Evolutionary conservation across 768 basidiomycete genomes (phyloP), one percentile per base, ranked within the genome.

Genomic region (Tricholoma hemisulphureum): DNA sequence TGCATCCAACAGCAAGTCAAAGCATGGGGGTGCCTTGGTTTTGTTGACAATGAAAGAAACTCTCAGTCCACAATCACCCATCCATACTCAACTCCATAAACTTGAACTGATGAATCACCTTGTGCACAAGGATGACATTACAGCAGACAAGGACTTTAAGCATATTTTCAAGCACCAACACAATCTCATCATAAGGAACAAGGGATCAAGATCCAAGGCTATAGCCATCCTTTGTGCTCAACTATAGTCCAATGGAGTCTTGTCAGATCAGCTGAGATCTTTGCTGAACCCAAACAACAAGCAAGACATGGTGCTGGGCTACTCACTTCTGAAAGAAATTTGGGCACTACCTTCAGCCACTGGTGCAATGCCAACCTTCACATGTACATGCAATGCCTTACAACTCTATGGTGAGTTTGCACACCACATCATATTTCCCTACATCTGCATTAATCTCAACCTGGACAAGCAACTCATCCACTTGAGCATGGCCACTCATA

Each of bases 281-380:
- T 24, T 69, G 0, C 59, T 73, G 23, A 69, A 71, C 16, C 67
- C 70, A 7, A 55, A 70, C n/a, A 71, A 74, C 48, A 53, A 57
- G 16, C 74, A 76, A 54, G 69, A 75, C 55, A 72, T 75, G 7
- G 51, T 55, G 11, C n/a, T n/a, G n/a, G n/a, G n/a, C n/a, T n/a
- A n/a, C n/a, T n/a, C n/a, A n/a, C n/a, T n/a, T n/a, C n/a, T 73
- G 1, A 55, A 56, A 21, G 66, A 58, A 1, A 57, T 73, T 10
- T 71, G 69, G 70, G 24, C 26, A 0, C 65, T 75, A 5, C 67
- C 67, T 0, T n/a, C n/a, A n/a, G n/a, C n/a, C n/a, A n/a, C n/a
- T n/a, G n/a, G n/a, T n/a, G n/a, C n/a, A n/a, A n/a, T n/a, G n/a
- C n/a, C n/a, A n/a, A n/a, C n/a, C n/a, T n/a, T n/a, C n/a, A n/a